Percentiles rank a stretch among this genome's conserved stretches.
phyloP scores from a whole-genome alignment of 768 basidiomycete genomes.

The Ramaria rubella region DNA sequence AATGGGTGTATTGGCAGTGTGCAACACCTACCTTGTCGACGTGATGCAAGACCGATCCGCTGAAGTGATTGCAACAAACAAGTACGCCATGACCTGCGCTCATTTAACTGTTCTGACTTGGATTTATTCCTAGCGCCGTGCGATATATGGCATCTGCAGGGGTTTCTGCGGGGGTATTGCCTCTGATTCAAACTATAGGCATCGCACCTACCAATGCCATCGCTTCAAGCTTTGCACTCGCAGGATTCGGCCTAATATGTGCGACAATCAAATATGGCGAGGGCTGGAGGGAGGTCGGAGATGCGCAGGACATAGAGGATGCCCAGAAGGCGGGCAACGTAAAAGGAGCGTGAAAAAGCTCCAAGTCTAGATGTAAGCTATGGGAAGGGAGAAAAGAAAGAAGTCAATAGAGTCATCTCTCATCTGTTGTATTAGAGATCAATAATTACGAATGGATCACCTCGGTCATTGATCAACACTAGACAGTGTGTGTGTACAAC shows the following conservation, averaged over 20 bases:
- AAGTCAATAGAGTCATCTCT: no score
- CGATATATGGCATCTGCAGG: slow-evolving; percentile 2
- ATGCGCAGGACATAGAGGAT: no score
- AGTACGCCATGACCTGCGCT: slow-evolving; percentile 31
- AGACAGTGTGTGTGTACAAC: no score
- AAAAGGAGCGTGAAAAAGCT: no score
- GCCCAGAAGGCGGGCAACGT: no score
- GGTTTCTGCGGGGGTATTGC: neutral
- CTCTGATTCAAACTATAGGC: neutral
- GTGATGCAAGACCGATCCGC: slow-evolving; percentile 55
- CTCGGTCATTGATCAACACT: no score
- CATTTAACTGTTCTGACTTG: neutral
- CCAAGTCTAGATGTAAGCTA: no score
- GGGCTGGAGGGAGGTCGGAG: neutral
- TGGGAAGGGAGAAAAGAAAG: no score
- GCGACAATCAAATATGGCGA: neutral
- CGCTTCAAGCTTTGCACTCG: neutral
- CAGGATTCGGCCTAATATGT: neutral
- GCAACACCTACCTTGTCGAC: slow-evolving; percentile 53
- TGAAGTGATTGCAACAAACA: slow-evolving; percentile 50
- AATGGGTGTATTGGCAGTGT: slow-evolving; percentile 48
- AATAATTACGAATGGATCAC: no score
- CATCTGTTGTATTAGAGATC: no score
- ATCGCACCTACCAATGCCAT: slow-evolving; percentile 3
- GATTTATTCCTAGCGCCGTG: neutral